Evolutionary conservation across 1,139 yeast genomes (phyloP), one percentile per base, ranked within the genome.

Genomic region (Hyphopichia burtonii): DNA sequence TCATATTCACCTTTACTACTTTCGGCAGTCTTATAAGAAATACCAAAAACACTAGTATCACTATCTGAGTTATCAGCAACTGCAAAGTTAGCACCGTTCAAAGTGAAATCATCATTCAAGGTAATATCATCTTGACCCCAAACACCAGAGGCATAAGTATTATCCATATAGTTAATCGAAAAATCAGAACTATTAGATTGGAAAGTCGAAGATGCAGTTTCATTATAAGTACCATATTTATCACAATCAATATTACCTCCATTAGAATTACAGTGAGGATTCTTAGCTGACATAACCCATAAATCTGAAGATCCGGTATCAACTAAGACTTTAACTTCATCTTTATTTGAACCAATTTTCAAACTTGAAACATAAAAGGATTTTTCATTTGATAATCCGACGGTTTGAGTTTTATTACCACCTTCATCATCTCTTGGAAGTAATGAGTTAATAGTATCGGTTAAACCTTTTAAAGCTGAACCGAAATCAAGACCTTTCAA

Each of bases 231-330:
- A 11, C 85, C 85, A 51, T 66, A 71, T 12, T 49, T 48, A 2
- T 61, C 59, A 52, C 82, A 76, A 41, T 58, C 53, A 27, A 55
- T 46, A 1, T 36, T 32, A 2, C 58, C 58, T n/a, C 60, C 62
- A 37, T 58, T 50, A 16, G 46, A 37, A 3, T 30, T 11, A 46
- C 69, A 63, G 10, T 61, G 48, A 8, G 62, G 55, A 41, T 59
- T 59, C 16, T 45, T 50, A 8, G 47, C 34, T 2, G 61, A 54
- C 47, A 54, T 51, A 36, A 82, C 76, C 89, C 89, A 83, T 48
- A 83, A 63, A 57, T 83, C 90, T 7, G 86, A 71, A 2, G 87
- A 81, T 0, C 89, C 89, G 4, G 89, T 82, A 55, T 83, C 90
- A 35, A 84, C 59, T 45, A 81, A 62, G 2, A 82, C 81, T 6